These are phyloP conservation scores for Gamsiella multidivaricata DNA, from an alignment of 192 early-diverging fungal species.

Conservation along the genomic window DNA sequence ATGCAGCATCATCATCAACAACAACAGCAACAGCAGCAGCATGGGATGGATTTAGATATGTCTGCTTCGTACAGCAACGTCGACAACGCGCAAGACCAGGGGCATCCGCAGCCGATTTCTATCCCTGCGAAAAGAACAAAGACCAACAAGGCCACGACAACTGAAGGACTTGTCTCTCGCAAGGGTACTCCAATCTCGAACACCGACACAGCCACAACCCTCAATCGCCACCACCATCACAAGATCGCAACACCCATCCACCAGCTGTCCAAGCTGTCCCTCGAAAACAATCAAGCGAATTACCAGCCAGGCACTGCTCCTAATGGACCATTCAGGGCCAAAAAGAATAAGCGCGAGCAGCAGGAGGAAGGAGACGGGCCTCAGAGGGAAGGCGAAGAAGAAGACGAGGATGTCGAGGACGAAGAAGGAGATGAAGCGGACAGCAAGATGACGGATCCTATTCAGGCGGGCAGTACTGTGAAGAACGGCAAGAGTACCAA, in stretches of 20 bases:
- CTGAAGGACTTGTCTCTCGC: not conserved
- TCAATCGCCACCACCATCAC: not conserved
- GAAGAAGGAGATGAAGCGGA: slow-evolving; percentile 3
- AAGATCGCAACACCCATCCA: slow-evolving; percentile 35
- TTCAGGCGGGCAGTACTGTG: not conserved
- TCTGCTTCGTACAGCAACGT: slow-evolving; percentile 13
- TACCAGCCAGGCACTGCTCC: not conserved
- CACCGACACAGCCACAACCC: not conserved
- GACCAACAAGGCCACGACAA: slow-evolving; percentile 27
- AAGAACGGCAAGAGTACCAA: not conserved
- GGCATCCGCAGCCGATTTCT: not conserved
- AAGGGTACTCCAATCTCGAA: slow-evolving; percentile 9
- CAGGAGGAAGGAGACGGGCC: slow-evolving; percentile 21
- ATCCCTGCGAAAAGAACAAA: slow-evolving; percentile 44
- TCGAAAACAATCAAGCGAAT: slow-evolving; percentile 12
- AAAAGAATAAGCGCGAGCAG: slow-evolving; percentile 43
- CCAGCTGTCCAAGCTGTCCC: slow-evolving; percentile 45
- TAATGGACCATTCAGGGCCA: slow-evolving; percentile 4
- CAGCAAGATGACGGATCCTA: too few relatives aligned
- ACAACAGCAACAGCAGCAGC: slow-evolving; percentile 6
- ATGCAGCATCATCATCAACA: not conserved
- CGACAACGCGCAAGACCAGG: slow-evolving; percentile 8
- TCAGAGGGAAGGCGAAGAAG: not conserved
- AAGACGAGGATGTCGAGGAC: too few relatives aligned
- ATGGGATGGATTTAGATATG: slow-evolving; percentile 47